Evolutionary conservation across 2,329 filamentous ascomycete species (phyloP).

Genomic region (Colletotrichum karsti): DNA sequence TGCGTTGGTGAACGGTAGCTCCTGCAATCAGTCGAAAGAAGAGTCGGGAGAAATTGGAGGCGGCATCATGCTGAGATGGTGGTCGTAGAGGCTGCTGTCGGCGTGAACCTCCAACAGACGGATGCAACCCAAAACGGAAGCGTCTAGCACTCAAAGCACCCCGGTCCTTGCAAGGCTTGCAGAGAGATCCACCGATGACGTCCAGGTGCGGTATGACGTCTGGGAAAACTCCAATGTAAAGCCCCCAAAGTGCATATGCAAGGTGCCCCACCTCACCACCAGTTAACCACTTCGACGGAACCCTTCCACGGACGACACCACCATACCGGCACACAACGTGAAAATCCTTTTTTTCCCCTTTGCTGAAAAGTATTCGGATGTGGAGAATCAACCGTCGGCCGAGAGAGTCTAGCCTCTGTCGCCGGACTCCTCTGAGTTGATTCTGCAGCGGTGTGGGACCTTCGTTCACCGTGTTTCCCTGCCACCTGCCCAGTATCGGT

Average conservation of each 20-base stretch:
- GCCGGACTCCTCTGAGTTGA: neutral
- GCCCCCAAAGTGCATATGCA: slow-evolving; percentile 28
- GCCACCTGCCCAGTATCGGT: neutral
- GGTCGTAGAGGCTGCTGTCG: slow-evolving; percentile 2
- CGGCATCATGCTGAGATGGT: neutral
- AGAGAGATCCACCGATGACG: slow-evolving; percentile 25
- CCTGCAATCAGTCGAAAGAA: neutral
- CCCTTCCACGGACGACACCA: slow-evolving; percentile 3
- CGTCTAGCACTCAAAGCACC: neutral
- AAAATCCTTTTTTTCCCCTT: slow-evolving; percentile 12
- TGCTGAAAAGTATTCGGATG: neutral
- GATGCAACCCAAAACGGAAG: slow-evolving; percentile 21
- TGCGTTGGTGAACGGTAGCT: neutral
- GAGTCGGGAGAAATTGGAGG: neutral
- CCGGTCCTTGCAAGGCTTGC: slow-evolving; percentile 22
- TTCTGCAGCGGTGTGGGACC: slow-evolving; percentile 26
- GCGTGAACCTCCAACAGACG: slow-evolving; percentile 1
- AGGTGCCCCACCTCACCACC: slow-evolving; percentile 8
- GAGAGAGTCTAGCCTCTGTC: slow-evolving; percentile 26
- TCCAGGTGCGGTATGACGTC: slow-evolving; percentile 26
- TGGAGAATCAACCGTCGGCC: slow-evolving; percentile 12
- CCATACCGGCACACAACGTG: neutral
- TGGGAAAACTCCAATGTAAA: slow-evolving; percentile 7
- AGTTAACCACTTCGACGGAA: slow-evolving; percentile 23
- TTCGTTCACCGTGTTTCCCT: slow-evolving; percentile 13